Evolutionary conservation across 371 early-diverging fungal species (phyloP), one percentile per base, ranked within the genome.

Genomic region (Circinella minor): DNA sequence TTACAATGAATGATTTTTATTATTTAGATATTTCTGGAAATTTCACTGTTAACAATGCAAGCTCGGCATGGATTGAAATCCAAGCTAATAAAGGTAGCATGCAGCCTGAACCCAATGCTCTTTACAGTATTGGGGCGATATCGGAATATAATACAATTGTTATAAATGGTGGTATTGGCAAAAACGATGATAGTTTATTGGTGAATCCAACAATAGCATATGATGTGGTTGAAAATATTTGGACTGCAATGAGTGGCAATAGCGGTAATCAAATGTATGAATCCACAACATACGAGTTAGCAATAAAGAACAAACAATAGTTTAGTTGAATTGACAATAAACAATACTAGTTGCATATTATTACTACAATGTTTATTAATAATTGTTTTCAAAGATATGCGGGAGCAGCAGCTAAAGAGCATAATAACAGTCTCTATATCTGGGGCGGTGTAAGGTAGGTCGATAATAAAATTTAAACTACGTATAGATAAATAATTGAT

Each of bases 1-100:
- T 54, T 8, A 54, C 54, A 15, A n/a, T 54, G 54, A 15, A 54
- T 18, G 54, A 54, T 54, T 54, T 54, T 54, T 54, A 54, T 54
- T 54, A 54, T 18, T 18, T 54, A 15, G 54, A 54, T 54, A 54
- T 54, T 18, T 54, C 54, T 54, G 54, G 54, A 54, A 18, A 54
- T 15, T 54, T 54, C 4, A 15, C 54, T 15, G 54, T 54, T 2
- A 54, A 15, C 15, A 54, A 54, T 18, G 54, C 20, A n/a, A 54
- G 54, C 15, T 54, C 54, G 6, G 54, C 54, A 13, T 18, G 54
- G 20, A 15, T 54, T 54, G n/a, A 18, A 54, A 54, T 54, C 4
- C 6, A n/a, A 13, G 54, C 54, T 18, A 1, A 0, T 27, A 11
- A 54, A 54, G 6, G 6, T 13, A 15, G n/a, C 15, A 6, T 54